These are phyloP conservation scores for Daucus carota DNA, from an alignment of 129 eudicot genomes.

Conservation along the genomic window DH1_v3.0 NC_030387.2:10341001-10341500, in stretches of 20 bases:
- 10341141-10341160: background rate
- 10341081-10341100: background rate
- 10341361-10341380: background rate
- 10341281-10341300: too few species aligned
- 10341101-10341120: background rate
- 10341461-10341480: background rate
- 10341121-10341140: background rate
- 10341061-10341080: background rate
- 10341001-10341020: constrained; percentile 88
- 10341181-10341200: background rate
- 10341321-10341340: background rate
- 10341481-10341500: background rate
- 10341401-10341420: background rate
- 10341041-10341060: background rate
- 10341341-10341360: background rate
- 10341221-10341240: background rate
- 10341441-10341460: background rate
- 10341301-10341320: background rate
- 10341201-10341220: background rate
- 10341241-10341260: background rate
- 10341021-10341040: constrained; percentile 94
- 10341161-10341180: background rate
- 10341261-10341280: background rate
- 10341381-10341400: background rate
- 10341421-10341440: background rate